Evolutionary conservation across 371 early-diverging fungal genomes (phyloP).

Genomic region (Mucor mucedo): DNA sequence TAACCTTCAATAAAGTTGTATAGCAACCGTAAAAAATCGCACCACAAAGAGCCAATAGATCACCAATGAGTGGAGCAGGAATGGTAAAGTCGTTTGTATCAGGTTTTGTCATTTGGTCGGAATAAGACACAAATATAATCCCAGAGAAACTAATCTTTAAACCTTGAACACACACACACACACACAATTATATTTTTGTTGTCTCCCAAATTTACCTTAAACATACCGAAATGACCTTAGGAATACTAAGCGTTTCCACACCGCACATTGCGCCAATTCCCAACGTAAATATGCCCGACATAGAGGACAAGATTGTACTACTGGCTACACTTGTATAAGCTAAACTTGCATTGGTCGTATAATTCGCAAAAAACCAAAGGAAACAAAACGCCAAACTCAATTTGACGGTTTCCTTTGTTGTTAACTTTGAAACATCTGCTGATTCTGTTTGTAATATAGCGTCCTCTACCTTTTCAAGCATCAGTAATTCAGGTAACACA

Average conservation of each 20-base stretch:
- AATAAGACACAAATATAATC: constrained; percentile 61
- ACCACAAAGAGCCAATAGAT: constrained; percentile 71
- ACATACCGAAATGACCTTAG: constrained; percentile 64
- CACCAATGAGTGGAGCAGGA: constrained; percentile 62
- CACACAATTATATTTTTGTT: not conserved
- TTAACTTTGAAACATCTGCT: constrained; percentile 6
- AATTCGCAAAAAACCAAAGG: constrained; percentile 77
- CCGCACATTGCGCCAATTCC: constrained; percentile 69
- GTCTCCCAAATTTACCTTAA: constrained; percentile 41
- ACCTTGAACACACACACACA: not conserved
- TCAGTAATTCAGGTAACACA: not conserved
- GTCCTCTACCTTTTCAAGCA: not conserved
- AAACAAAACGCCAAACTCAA: constrained; percentile 71
- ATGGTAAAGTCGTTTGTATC: constrained; percentile 10
- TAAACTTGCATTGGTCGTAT: constrained; percentile 70
- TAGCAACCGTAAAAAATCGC: constrained; percentile 84
- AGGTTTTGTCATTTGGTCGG: constrained; percentile 33
- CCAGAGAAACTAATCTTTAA: constrained; percentile 55
- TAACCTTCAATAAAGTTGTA: constrained; percentile 73
- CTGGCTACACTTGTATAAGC: constrained; percentile 77
- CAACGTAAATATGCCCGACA: constrained; percentile 78
- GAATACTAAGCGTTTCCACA: constrained; percentile 64
- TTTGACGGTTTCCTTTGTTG: constrained; percentile 52
- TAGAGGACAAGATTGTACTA: constrained; percentile 74
- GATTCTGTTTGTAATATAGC: not conserved